phyloP scores from a whole-genome alignment of 148 eudicot genomes.

The Polygonum maritimum region DNA sequence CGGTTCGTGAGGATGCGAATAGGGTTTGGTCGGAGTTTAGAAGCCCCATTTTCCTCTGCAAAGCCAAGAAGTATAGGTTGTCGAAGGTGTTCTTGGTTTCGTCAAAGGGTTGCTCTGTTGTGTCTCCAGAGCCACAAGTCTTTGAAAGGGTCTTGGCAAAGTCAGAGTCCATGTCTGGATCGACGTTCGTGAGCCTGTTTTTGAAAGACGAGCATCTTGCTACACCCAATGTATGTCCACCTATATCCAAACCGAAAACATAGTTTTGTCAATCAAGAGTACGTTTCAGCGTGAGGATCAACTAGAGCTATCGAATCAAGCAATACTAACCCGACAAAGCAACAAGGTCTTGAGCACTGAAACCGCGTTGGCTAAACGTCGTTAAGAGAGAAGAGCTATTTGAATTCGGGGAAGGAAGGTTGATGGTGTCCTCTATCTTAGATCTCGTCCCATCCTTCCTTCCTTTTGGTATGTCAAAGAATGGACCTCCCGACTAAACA shows the following conservation, averaged over 20 bases:
- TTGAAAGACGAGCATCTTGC: conserved; percentile 89
- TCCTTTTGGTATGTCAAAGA: conserved; percentile 80
- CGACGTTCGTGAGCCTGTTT: conserved; percentile 36
- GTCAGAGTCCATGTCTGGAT: conserved; percentile 44
- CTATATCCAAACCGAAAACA: conserved; percentile 15
- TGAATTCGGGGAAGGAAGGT: conserved; percentile 50
- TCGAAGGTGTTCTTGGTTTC: conserved; percentile 48
- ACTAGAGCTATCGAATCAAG: background rate
- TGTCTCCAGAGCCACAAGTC: conserved; percentile 63
- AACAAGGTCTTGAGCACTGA: conserved; percentile 65
- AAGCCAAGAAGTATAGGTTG: conserved; percentile 39
- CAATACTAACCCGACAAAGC: conserved; percentile 55
- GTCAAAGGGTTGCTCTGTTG: conserved; percentile 69
- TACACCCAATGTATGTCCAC: conserved; percentile 82
- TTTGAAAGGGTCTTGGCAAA: conserved; percentile 41
- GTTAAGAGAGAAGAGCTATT: conserved; percentile 54
- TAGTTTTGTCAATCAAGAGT: background rate
- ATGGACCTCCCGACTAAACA: conserved; percentile 66
- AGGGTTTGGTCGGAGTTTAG: conserved; percentile 73
- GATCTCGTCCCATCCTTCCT: conserved; percentile 80
- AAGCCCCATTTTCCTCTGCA: conserved; percentile 47
- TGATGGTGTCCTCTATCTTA: conserved; percentile 68
- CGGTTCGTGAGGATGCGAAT: conserved; percentile 35
- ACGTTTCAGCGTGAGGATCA: no score
- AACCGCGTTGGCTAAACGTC: conserved; percentile 62